phyloP scores from a whole-genome alignment of 305 asterid species.

The Fraxinus sp. region DNA sequence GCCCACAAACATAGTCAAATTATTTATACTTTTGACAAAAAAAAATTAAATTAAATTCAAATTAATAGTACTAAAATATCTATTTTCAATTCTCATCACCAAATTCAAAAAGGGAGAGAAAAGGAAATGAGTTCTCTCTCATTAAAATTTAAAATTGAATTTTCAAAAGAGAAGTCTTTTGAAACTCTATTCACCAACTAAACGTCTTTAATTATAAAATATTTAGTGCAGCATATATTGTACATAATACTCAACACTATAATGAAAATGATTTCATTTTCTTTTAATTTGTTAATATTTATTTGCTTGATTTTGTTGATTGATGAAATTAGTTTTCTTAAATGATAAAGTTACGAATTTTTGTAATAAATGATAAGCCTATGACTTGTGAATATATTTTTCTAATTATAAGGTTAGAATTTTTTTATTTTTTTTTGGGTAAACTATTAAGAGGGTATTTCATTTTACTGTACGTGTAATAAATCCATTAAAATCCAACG shows the following conservation, averaged over 20 bases:
- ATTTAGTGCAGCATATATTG: neutral
- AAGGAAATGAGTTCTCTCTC: neutral
- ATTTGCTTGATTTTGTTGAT: neutral
- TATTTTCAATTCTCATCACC: neutral
- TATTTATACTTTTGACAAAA: no score
- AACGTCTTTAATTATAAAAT: neutral
- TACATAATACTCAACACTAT: neutral
- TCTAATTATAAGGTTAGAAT: no score
- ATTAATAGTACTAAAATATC: no score
- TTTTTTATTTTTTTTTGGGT: no score
- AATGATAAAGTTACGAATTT: neutral
- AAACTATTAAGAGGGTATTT: no score
- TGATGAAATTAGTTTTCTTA: no score
- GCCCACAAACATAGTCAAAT: neutral
- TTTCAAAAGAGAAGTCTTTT: neutral
- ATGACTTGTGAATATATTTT: no score
- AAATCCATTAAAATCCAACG: neutral
- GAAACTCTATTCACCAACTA: neutral
- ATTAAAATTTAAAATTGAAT: no score
- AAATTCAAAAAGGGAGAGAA: neutral
- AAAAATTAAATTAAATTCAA: no score
- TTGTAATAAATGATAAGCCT: neutral
- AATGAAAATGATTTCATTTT: neutral
- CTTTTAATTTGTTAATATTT: neutral
- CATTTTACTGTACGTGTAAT: neutral